These are phyloP conservation scores for Lodderomyces oxycetoniae DNA, from an alignment of 1,139 yeast genomes.

Conservation along the genomic window DNA sequence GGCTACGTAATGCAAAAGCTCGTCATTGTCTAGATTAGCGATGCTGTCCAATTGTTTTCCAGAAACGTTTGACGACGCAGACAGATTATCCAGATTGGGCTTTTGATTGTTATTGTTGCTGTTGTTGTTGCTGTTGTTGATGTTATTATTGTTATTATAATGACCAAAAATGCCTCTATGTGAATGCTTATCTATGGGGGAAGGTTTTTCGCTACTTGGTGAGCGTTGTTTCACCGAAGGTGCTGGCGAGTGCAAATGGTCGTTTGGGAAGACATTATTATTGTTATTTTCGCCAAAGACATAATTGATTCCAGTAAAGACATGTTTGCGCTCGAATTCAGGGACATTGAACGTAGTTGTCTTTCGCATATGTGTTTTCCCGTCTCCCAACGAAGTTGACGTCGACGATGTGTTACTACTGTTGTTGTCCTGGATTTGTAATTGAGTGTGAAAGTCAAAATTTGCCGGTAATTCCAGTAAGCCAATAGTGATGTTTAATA, in stretches of 20 bases:
- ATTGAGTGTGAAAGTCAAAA: constrained; percentile 39
- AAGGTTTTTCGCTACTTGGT: neutral
- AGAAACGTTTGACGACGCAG: constrained; percentile 4
- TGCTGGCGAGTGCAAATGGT: neutral
- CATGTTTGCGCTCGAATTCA: constrained; percentile 34
- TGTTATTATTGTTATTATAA: neutral
- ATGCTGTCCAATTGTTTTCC: constrained; percentile 2
- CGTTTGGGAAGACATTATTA: neutral
- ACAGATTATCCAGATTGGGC: neutral
- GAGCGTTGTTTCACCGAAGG: constrained; percentile 4
- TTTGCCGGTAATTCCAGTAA: constrained; percentile 41
- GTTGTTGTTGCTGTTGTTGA: too few species aligned
- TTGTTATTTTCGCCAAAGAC: constrained; percentile 20
- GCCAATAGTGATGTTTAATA: constrained; percentile 46
- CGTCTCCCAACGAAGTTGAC: constrained; percentile 5
- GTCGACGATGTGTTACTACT: constrained; percentile 10
- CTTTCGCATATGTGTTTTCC: constrained; percentile 3
- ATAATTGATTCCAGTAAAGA: constrained; percentile 40
- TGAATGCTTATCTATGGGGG: neutral
- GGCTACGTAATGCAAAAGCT: constrained; percentile 4
- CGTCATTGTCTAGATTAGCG: constrained; percentile 4
- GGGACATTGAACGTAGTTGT: constrained; percentile 27
- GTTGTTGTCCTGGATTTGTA: constrained; percentile 29
- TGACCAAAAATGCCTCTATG: constrained; percentile 1
- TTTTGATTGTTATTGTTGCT: neutral